Percentiles rank a stretch among this genome's conserved stretches.
Evolutionary conservation across 257 asterid species (phyloP).

Genomic region (Verbena officinalis): DNA sequence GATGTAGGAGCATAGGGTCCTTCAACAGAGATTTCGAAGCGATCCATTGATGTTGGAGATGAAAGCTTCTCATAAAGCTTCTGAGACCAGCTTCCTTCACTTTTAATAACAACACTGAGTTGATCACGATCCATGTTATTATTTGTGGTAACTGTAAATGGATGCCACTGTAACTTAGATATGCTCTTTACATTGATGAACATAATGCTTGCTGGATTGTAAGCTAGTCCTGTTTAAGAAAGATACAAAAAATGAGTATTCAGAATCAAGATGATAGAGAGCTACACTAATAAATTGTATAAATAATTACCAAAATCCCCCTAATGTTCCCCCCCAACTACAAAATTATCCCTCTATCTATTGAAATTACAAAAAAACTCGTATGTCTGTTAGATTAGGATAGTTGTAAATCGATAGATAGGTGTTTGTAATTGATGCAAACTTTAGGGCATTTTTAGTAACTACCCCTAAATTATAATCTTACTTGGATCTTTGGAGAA

Average conservation of each 20-base stretch:
- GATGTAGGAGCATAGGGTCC: conserved; percentile 60
- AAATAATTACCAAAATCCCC: no score
- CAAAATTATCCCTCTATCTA: no score
- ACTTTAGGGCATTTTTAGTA: no score
- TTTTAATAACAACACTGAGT: conserved; percentile 42
- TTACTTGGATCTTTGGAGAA: conserved; percentile 48
- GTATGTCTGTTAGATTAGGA: no score
- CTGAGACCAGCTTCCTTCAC: conserved; percentile 55
- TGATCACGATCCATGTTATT: conserved; percentile 33
- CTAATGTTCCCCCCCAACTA: no score
- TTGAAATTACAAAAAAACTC: no score
- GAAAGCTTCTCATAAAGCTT: conserved; percentile 38
- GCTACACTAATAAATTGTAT: neutral
- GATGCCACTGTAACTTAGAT: conserved; percentile 59
- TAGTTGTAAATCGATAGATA: no score
- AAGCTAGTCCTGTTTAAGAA: conserved; percentile 34
- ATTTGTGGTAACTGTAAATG: conserved; percentile 49
- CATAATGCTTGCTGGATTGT: conserved; percentile 44
- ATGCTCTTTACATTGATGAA: conserved; percentile 48
- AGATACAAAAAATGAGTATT: neutral
- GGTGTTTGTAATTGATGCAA: no score
- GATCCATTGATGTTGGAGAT: conserved; percentile 30
- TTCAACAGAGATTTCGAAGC: conserved; percentile 47
- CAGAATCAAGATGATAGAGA: neutral
- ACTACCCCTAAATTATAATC: no score